Evolutionary conservation across 2,329 filamentous ascomycete genomes (phyloP).

Genomic region (Ciborinia camelliae): DNA sequence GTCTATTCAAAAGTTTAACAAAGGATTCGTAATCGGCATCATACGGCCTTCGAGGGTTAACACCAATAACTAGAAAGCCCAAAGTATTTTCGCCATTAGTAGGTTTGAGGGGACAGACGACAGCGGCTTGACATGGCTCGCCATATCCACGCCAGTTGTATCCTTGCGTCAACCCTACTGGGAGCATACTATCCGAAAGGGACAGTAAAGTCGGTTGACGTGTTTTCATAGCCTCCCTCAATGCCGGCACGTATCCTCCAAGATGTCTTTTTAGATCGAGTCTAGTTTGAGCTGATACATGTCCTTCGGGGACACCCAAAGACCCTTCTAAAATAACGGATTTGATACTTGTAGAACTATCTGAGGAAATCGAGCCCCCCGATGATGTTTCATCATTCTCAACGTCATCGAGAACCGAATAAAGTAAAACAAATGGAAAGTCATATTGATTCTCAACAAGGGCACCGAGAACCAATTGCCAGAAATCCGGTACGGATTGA

Average conservation of each 20-base stretch:
- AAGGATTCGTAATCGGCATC: conserved; percentile 78
- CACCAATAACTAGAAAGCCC: conserved; percentile 32
- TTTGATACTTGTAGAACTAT: conserved; percentile 57
- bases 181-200: conserved; percentile 61
- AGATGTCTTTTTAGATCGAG: conserved; percentile 67
- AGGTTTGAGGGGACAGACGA: conserved; percentile 74
- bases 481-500: conserved; percentile 68
- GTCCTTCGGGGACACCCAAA: conserved; percentile 62
- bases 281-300: conserved; percentile 55
- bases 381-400: conserved; percentile 47
- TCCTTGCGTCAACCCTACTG: conserved; percentile 59
- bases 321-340: conserved; percentile 68
- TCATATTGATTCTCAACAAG: conserved; percentile 71
- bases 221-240: conserved; percentile 68
- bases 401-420: conserved; percentile 68
- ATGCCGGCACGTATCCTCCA: conserved; percentile 72
- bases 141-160: conserved; percentile 70
- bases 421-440: conserved; percentile 72
- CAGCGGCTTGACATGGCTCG: conserved; percentile 65
- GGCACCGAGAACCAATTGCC: conserved; percentile 63
- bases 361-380: conserved; percentile 60
- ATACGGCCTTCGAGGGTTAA: conserved; percentile 73
- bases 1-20: conserved; percentile 67
- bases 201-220: conserved; percentile 65
- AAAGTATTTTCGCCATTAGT: conserved; percentile 62